Base-by-base conservation (phyloP, 805 yeast species). In the Metschnikowia amazonensis region DNA sequence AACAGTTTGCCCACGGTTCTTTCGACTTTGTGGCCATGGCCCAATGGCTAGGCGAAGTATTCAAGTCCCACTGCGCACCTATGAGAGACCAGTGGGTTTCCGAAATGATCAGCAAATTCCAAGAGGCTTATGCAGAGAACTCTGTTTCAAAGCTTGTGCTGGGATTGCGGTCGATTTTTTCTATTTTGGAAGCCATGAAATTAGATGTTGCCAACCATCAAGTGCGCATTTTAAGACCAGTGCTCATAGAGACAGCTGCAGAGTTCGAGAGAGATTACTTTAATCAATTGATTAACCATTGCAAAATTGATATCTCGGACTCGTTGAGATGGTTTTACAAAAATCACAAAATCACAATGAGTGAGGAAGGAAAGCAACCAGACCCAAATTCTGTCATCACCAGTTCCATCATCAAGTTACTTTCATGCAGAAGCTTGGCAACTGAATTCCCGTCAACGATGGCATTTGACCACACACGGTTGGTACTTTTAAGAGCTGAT, bases 131-230 rank as follows among this genome's bases (percentile, higher is more conserved):
- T 48, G 53, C 58, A n/a, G 72, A 71, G 28, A 65, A 68, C 46
- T 70, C 79, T n/a, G 72, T 69, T 5, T 57, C 53, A 18, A 71
- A 74, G 50, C 69, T 89, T 33, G 85, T 87, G 25, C 87, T 81
- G 28, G 97, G 95, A 1, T 68, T 92, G 43, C 75, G 89, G 45
- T 77, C 82, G 63, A 76, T 87, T 7, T 88, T 90, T 60, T 83
- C 86, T 48, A 84, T 92, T 47, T 71, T 92, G 51, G 97, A 90
- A 64, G 92, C 95, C 9, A 89, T 90, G 95, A 92, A 90, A 63
- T 72, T 90, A 50, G 97, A 92, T 60, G 94, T 89, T 45, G 96
- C 97, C 13, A 90, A 90, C 66, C 96, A 90, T 61, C 97, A 90
- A 66, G 87, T 92, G 44, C 76, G 96, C 53, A 80, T 88, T 17